These are phyloP conservation scores for Rhizopogon salebrosus DNA, from an alignment of 768 basidiomycete species.

Conservation along the genomic window DNA sequence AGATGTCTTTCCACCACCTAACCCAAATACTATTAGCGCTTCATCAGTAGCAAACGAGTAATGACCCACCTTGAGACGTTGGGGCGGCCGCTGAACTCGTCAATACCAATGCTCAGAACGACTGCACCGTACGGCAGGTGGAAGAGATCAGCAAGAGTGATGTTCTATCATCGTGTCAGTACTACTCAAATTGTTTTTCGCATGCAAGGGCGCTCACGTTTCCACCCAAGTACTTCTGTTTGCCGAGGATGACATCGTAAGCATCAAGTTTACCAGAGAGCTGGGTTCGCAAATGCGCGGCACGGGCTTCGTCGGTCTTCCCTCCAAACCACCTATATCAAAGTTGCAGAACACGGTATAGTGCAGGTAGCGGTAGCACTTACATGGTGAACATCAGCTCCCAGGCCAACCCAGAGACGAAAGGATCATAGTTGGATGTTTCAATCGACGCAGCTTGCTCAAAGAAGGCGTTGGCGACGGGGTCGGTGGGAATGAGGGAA, in stretches of 20 bases:
- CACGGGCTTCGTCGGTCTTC: conserved; percentile 27
- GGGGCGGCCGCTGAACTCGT: conserved; percentile 13
- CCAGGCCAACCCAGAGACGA: conserved; percentile 31
- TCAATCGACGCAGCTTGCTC: conserved; percentile 52
- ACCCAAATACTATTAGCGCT: background rate
- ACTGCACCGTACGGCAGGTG: conserved; percentile 15
- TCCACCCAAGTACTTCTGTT: conserved; percentile 31
- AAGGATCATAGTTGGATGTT: conserved; percentile 43
- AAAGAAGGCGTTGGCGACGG: conserved; percentile 35
- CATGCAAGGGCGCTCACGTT: conserved; percentile 14
- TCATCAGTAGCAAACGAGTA: too few species aligned
- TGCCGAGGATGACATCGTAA: conserved; percentile 30
- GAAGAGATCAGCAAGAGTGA: conserved; percentile 18
- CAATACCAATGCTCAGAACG: conserved; percentile 6
- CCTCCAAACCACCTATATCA: conserved; percentile 13
- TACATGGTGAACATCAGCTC: conserved; percentile 48
- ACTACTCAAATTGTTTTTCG: background rate
- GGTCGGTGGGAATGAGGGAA: conserved; percentile 31
- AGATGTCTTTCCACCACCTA: conserved; percentile 48
- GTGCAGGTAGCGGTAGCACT: conserved; percentile 7
- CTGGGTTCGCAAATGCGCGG: conserved; percentile 17
- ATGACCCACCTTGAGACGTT: conserved; percentile 15
- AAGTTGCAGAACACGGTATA: background rate
- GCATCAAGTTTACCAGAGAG: conserved; percentile 29
- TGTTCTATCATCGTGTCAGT: conserved; percentile 1